phyloP scores from a whole-genome alignment of 345 rosid species.

The Microthlaspi erraticum region DNA sequence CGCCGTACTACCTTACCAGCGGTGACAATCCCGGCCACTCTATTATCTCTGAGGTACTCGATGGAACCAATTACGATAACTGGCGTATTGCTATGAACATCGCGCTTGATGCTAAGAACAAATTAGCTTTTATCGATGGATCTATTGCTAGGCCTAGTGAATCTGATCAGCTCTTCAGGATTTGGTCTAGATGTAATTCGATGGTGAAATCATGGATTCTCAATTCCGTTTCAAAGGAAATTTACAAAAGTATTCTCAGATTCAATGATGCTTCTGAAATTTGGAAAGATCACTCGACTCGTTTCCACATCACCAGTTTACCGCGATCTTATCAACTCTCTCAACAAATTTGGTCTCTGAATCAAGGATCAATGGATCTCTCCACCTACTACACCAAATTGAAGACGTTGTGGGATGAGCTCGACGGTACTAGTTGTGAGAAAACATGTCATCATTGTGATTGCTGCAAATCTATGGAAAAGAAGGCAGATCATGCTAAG shows the following conservation, averaged over 20 bases:
- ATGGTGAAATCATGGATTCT: neutral
- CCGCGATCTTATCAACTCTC: neutral
- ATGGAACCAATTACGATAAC: too few species aligned
- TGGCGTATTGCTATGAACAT: too few species aligned
- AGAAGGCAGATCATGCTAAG: accelerated
- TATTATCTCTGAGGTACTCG: too few species aligned
- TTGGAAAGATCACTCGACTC: neutral
- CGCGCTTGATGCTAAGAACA: too few species aligned
- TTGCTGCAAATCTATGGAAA: neutral
- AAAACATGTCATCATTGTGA: neutral
- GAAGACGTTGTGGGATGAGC: too few species aligned
- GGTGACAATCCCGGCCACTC: too few species aligned
- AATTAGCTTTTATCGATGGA: too few species aligned
- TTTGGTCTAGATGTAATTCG: neutral
- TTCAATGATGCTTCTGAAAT: neutral
- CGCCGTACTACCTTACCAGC: too few species aligned
- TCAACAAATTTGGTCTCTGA: neutral
- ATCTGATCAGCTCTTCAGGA: neutral
- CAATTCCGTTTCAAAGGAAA: neutral
- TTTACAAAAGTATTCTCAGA: neutral
- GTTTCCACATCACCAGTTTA: neutral
- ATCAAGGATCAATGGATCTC: too few species aligned
- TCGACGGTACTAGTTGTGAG: neutral
- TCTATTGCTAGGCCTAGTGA: too few species aligned
- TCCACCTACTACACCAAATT: too few species aligned